Conservation (phyloP, 306 rosid species). For the Rubus idaeus region DNA sequence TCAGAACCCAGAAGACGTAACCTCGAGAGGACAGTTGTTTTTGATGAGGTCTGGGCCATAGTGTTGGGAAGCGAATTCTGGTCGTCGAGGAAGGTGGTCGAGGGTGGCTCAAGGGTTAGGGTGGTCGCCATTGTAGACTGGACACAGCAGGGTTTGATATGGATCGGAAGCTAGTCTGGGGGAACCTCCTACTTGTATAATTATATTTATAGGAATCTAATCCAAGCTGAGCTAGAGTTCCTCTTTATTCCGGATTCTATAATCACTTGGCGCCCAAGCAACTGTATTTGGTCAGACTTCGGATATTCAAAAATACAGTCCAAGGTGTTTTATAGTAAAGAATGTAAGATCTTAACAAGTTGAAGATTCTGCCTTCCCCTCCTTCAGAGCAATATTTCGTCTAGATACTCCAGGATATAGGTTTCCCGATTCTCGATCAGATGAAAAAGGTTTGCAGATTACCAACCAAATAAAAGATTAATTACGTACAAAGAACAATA, state of each 20-base stretch:
- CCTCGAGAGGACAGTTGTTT: background rate
- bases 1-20: background rate
- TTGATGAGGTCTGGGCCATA: background rate
- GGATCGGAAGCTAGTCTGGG: background rate
- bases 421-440: background rate
- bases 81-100: background rate
- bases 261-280: background rate
- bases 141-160: background rate
- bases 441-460: background rate
- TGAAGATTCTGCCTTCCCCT: background rate
- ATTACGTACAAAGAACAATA: too few relatives aligned
- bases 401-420: background rate
- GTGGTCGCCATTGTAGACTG: background rate
- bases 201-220: background rate
- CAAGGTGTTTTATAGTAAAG: too few relatives aligned
- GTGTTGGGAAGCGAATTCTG: too few relatives aligned
- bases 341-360: background rate
- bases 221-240: background rate
- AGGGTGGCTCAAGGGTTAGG: background rate
- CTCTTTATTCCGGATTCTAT: background rate
- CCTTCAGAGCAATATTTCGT: background rate
- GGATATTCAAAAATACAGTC: background rate
- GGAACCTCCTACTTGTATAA: background rate
- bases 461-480: background rate
- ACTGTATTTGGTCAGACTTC: background rate